Percentiles rank a stretch among this genome's conserved stretches.
These are phyloP conservation scores for Solanum gandarillasii DNA, from an alignment of 257 asterid species.

Conservation along the genomic window DNA sequence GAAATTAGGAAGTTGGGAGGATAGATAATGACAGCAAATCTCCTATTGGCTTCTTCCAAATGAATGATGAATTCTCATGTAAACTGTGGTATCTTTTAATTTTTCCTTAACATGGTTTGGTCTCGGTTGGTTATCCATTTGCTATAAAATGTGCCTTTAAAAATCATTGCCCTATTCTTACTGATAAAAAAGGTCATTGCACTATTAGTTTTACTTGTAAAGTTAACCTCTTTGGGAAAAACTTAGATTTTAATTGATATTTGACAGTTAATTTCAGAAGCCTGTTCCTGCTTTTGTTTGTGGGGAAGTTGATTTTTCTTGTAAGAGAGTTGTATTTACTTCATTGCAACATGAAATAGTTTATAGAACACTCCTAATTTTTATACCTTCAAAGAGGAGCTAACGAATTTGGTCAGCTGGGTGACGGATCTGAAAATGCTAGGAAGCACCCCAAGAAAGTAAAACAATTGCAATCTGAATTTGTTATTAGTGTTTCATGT, in stretches of 20 bases:
- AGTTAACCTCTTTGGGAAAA: background rate
- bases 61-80: background rate
- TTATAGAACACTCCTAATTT: background rate
- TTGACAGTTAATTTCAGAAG: background rate
- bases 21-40: background rate
- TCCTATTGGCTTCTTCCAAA: background rate
- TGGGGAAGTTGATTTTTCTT: background rate
- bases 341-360: background rate
- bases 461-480: constrained; percentile 60
- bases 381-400: constrained; percentile 47
- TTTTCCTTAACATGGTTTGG: background rate
- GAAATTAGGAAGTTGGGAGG: background rate
- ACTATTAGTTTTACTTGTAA: background rate
- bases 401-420: constrained; percentile 94
- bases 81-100: background rate
- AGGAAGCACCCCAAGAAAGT: constrained; percentile 75
- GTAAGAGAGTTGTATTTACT: background rate
- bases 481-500: constrained; percentile 73
- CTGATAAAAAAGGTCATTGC: background rate
- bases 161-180: background rate
- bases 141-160: background rate
- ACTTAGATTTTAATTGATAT: background rate
- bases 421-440: constrained; percentile 79
- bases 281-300: background rate
- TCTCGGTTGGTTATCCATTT: background rate